Evolutionary conservation across 2,329 filamentous ascomycete species (phyloP), one percentile per base, ranked within the genome.

Genomic region (Gaeumannomyces sp.): DNA sequence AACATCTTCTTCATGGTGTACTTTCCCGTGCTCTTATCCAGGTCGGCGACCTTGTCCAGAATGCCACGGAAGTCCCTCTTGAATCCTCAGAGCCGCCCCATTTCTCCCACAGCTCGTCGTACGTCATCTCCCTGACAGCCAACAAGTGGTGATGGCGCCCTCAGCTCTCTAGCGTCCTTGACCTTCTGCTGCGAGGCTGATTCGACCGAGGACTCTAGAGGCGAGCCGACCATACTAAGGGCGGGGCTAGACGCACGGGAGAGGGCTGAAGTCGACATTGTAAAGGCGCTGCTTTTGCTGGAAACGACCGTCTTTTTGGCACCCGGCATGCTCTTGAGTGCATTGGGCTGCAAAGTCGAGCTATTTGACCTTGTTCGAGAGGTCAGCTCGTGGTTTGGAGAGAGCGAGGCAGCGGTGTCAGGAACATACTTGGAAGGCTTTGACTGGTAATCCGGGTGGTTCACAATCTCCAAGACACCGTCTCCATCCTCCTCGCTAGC

Each of bases 121-220:
- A 80, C 0, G 80, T 73, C 68, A 80, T 79, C 19, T 86, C 82
- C 65, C 79, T 76, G 8, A 83, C 79, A 38, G 86, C 86, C 27
- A 89, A 75, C 68, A 87, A 83, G 72, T 89, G 86, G 89, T 84
- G 27, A 89, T 76, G 29, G 78, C 29, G 76, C 76, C 4, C 75
- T 72, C 19, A 77, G 65, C 74, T 77, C 70, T 81, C 78, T 73
- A 4, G 68, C 66, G 66, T 80, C 79, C 63, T 82, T 83, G 72
- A 85, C 85, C 57, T 81, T 74, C 67, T 83, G 79, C 66, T 85
- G 80, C 1, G 83, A 81, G 25, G 82, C 77, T 14, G 80, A 81
- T 29, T 80, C 76, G 13, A 78, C 78, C 1, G 83, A 80, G 4
- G 80, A 81, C 16, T 81, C 72, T 10, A 58, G 31, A 0, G 85